Conservation (phyloP, 2,329 filamentous ascomycete species). For the Septoria petroselini region DNA sequence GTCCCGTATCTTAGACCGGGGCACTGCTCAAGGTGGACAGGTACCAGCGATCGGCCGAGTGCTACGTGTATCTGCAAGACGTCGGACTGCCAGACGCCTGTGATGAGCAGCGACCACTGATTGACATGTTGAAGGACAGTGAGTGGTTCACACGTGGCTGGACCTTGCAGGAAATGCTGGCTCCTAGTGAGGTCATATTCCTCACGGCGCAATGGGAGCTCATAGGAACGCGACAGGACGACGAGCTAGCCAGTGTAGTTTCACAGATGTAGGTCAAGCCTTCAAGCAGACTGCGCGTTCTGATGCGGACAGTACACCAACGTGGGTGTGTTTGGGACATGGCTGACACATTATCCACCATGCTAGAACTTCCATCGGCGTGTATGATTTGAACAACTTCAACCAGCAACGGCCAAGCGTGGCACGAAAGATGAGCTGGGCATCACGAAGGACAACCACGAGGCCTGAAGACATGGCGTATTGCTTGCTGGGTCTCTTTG, state of each 20-base stretch:
- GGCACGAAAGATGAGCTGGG: conserved; percentile 25
- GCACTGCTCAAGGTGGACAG: background rate
- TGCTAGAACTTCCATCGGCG: conserved; percentile 7
- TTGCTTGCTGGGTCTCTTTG: conserved; percentile 46
- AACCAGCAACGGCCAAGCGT: conserved; percentile 6
- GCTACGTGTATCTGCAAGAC: conserved; percentile 16
- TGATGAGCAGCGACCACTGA: background rate
- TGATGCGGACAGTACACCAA: too few relatives aligned
- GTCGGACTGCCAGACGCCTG: background rate
- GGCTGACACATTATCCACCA: too few relatives aligned
- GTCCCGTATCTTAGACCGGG: background rate
- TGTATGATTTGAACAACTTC: conserved; percentile 14
- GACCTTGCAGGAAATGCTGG: conserved; percentile 30
- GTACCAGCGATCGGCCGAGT: conserved; percentile 4
- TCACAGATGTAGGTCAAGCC: conserved; percentile 2
- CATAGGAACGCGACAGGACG: conserved; percentile 16
- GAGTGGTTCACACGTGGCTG: conserved; percentile 21
- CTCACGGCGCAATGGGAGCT: conserved; percentile 18
- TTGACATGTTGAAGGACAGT: background rate
- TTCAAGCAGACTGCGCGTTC: too few relatives aligned
- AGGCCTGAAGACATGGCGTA: conserved; percentile 45
- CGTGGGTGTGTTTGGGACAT: too few relatives aligned
- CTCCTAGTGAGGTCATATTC: conserved; percentile 21
- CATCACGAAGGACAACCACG: conserved; percentile 13
- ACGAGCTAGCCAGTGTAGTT: conserved; percentile 10